Conservation (phyloP, 192 early-diverging fungal species). For the Obelidium mucronatum region DNA sequence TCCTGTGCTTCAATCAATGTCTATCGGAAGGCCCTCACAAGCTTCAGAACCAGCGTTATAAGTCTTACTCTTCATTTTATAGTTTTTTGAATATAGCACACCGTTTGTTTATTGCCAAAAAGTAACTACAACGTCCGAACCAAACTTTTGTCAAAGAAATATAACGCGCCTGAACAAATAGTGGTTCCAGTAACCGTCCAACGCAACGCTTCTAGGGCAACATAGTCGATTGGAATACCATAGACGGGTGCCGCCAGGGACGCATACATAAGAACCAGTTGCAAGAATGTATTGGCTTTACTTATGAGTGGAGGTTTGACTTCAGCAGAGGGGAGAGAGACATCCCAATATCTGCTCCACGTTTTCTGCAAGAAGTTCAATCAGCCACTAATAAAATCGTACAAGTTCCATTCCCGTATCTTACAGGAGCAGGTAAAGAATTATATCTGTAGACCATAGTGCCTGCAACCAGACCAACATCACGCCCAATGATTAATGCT, state of each 20-base stretch:
- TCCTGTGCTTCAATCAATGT: constrained; percentile 10
- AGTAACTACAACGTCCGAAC: background rate
- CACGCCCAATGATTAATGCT: constrained; percentile 83
- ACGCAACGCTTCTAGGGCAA: constrained; percentile 67
- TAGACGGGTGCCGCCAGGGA: constrained; percentile 78
- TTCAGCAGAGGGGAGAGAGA: constrained; percentile 90
- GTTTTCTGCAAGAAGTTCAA: constrained; percentile 71
- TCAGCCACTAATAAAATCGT: background rate
- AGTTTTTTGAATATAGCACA: too few species aligned
- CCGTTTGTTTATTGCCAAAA: too few species aligned
- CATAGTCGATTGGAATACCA: constrained; percentile 62
- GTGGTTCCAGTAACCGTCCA: constrained; percentile 50
- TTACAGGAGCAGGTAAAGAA: constrained; percentile 83
- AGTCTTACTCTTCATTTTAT: too few species aligned
- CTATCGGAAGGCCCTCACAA: too few species aligned
- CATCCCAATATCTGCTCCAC: constrained; percentile 81
- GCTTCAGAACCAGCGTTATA: too few species aligned
- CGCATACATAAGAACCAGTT: constrained; percentile 80
- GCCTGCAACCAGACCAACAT: constrained; percentile 78
- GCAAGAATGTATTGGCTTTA: constrained; percentile 90
- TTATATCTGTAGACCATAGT: constrained; percentile 88
- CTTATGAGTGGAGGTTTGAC: constrained; percentile 87
- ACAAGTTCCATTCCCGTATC: constrained; percentile 8
- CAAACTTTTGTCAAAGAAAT: constrained; percentile 15
- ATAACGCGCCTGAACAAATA: constrained; percentile 11